Base-by-base conservation (phyloP, 768 basidiomycete genomes). In the Mycena galericulata region DNA sequence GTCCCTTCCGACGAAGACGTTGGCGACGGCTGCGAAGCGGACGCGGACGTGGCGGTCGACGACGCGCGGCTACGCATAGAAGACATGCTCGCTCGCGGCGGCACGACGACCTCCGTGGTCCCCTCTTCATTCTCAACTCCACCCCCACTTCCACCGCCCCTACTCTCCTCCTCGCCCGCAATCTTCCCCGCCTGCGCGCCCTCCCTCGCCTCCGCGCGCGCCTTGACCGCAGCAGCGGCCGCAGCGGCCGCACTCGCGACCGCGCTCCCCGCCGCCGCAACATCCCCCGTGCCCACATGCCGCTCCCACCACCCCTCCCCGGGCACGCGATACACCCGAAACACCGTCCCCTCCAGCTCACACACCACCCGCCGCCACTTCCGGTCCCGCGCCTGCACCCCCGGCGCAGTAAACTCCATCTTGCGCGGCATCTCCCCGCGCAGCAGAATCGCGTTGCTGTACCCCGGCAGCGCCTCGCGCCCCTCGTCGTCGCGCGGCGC, bases 351-450 rank as follows among this genome's bases (percentile, higher is more conserved):
- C 75, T 98, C 95, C 29, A 99, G 81, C 73, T 97, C 93, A 75
- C 95, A 94, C 71, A 96, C 85, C 56, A 92, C 89, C 55, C 93
- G 84, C 67, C 93, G 88, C 98, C 98, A 99, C 75, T 95, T 94
- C 50, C 98, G 84, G 76, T 99, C 97, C 76, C 85, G 88, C 9
- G 97, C 91, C 78, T 97, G 94, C 3, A 94, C 84, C 9, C 96
- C 96, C 0, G 96, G 95, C 14, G 86, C 79, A 5, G 80, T 83
- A 76, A 99, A 99, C 83, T 99, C 98, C 90, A 96, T 88, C 84
- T 99, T 99, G 51, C 94, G 89, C 1, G 92, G 92, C 83, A 99
- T 87, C 60, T 90, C 85, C 4, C 91, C 94, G 38, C 88, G 86
- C 73, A 98, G 88, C 74, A 94, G 90, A 20, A 99, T 87, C 18